Evolutionary conservation across 2,329 filamentous ascomycete species (phyloP).

Genomic region (Penicillium janthinellum): DNA sequence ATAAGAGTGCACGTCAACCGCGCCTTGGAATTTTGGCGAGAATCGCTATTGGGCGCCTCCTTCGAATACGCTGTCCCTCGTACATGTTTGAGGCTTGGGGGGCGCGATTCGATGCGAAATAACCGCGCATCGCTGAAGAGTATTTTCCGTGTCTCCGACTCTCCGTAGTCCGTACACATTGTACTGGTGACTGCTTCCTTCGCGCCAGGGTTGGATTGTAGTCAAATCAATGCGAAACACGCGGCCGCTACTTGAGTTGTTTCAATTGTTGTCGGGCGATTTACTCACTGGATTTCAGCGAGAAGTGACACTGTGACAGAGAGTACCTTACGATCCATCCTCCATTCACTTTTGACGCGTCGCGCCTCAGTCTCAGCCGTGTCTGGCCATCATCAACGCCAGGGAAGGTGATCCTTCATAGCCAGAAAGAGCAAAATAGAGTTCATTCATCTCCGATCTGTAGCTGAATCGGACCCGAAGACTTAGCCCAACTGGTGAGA

Average conservation of each 20-base stretch:
- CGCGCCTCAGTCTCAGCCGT: neutral
- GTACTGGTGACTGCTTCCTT: neutral
- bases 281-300: neutral
- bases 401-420: conserved; percentile 19
- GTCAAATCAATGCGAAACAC: conserved; percentile 23
- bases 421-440: conserved; percentile 6
- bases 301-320: neutral
- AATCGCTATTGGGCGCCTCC: conserved; percentile 7
- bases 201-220: neutral
- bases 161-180: too few species aligned
- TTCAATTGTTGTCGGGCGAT: conserved; percentile 8
- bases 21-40: neutral
- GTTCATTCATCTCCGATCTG: conserved; percentile 17
- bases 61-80: neutral
- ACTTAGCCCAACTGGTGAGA: neutral
- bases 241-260: conserved; percentile 13
- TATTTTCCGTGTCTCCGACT: neutral
- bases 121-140: neutral
- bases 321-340: neutral
- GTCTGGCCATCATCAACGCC: neutral
- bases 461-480: conserved; percentile 3
- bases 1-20: conserved; percentile 2
- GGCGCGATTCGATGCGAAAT: neutral
- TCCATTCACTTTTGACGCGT: neutral
- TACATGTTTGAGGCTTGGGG: conserved; percentile 2